Percentiles rank a stretch among this genome's conserved stretches.
phyloP scores from a whole-genome alignment of 2,329 filamentous ascomycete genomes.

The Shiraia bambusicola region DNA sequence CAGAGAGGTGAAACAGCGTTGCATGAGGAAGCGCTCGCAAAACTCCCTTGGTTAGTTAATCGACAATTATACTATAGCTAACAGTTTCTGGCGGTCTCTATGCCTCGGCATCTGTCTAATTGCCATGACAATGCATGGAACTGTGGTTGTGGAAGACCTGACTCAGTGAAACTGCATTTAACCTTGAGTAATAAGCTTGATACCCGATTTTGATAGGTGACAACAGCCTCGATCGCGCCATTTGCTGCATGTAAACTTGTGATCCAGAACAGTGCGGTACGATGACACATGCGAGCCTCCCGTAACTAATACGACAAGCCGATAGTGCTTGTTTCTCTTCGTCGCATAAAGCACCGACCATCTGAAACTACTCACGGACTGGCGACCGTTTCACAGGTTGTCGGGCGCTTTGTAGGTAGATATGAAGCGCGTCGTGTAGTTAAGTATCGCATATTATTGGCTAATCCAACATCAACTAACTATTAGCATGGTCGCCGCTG shows the following conservation, averaged over 20 bases:
- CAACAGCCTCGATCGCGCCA: too few relatives aligned
- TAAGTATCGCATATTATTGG: too few relatives aligned
- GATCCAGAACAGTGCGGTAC: neutral
- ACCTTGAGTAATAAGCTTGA: too few relatives aligned
- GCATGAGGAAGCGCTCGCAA: too few relatives aligned
- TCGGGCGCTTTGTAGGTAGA: constrained; percentile 29
- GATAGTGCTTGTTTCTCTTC: constrained; percentile 15
- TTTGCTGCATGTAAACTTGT: too few relatives aligned
- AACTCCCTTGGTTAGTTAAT: too few relatives aligned
- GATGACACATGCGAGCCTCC: constrained; percentile 12
- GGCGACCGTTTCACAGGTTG: constrained; percentile 38
- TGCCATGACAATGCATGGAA: neutral
- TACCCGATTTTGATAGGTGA: too few relatives aligned
- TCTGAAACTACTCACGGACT: constrained; percentile 35
- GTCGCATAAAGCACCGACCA: constrained; percentile 28
- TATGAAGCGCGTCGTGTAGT: constrained; percentile 25
- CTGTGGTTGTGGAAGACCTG: neutral
- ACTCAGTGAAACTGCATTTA: neutral
- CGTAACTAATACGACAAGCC: constrained; percentile 17
- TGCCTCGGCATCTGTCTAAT: too few relatives aligned
- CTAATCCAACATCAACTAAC: constrained; percentile 12
- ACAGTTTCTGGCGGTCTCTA: too few relatives aligned
- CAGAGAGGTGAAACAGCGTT: too few relatives aligned
- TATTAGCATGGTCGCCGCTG: constrained; percentile 30
- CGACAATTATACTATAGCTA: too few relatives aligned